Base-by-base conservation (phyloP, 345 rosid genomes). In the Camelina neglecta region DNA sequence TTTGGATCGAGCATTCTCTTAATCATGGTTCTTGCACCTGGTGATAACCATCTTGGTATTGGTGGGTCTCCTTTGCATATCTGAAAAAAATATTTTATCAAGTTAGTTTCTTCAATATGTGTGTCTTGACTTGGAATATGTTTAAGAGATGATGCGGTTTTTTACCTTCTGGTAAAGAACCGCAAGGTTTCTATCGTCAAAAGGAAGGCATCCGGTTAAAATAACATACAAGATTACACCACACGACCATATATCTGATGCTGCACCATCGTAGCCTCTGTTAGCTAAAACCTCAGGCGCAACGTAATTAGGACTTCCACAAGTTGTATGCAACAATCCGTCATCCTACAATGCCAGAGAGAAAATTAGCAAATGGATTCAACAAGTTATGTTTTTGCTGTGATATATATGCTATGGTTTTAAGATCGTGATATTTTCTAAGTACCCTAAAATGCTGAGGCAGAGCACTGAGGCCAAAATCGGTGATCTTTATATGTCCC, bases 231-330 rank as follows among this genome's bases (percentile, higher is more conserved):
- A 82, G 75, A 95, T 88, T 49, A 95, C 96, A 5, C 99, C 99
- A 31, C 97, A 92, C 0, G 97, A 92, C 99, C 99, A 92, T 73
- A 87, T 81, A 80, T 95, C 99, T 7, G 97, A 89, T 21, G 96
- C 83, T 63, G 97, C 88, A 69, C 97, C 97, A 44, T 95, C 86
- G 3, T 95, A 95, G 11, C 99, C 99, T 84, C 85, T 82, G 74
- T 90, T 95, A 10, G 86, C 84, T 60, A 95, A 89, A 60, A 95
- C 85, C 84, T 95, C 99, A 2, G 99, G 99, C 1, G 99, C 99
- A 60, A 95, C 93, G 60, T 95, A 95, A 76, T 95, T 95, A n/a
- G 99, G 99, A 73, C 97, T 95, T 73, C 99, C 99, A 60, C 99
- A 95, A 9, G 96, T 92, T 63, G 99, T 95, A 72, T 92, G 99